Percentiles rank a stretch among this genome's conserved stretches.
Conservation (phyloP, 306 rosid genomes). For the Geum urbanum region DNA sequence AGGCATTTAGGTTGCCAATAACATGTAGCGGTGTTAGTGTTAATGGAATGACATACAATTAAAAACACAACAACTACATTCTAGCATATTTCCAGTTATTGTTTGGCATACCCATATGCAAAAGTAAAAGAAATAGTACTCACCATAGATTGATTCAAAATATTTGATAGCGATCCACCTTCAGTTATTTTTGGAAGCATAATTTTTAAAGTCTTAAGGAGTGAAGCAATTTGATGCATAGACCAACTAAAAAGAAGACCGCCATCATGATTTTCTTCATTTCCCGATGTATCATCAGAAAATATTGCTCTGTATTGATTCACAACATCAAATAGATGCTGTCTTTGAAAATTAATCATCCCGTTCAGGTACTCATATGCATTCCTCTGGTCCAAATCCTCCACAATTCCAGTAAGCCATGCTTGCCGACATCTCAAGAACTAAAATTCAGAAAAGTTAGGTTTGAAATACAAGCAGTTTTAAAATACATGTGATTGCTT, state of each 20-base stretch:
- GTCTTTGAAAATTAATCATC: slow-evolving; percentile 86
- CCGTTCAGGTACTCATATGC: slow-evolving; percentile 87
- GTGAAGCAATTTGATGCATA: slow-evolving; percentile 91
- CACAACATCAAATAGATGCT: slow-evolving; percentile 98
- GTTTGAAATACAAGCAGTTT: slow-evolving; percentile 27
- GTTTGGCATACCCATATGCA: not conserved
- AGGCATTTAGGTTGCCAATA: no score
- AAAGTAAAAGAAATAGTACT: slow-evolving; percentile 27
- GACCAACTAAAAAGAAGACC: slow-evolving; percentile 99
- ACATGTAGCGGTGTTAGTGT: no score
- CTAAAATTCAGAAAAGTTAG: slow-evolving; percentile 37
- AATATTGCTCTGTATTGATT: slow-evolving; percentile 98
- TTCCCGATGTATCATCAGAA: slow-evolving; percentile 95
- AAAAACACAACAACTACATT: not conserved
- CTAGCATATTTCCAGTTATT: not conserved
- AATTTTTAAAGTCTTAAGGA: slow-evolving; percentile 67
- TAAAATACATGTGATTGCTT: not conserved
- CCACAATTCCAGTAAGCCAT: slow-evolving; percentile 93
- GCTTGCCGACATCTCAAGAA: slow-evolving; percentile 96
- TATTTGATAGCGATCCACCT: slow-evolving; percentile 89
- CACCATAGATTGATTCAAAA: slow-evolving; percentile 98
- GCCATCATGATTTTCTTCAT: slow-evolving; percentile 92
- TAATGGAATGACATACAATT: not conserved
- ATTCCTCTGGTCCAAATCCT: slow-evolving; percentile 86
- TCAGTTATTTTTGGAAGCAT: slow-evolving; percentile 95